Percentiles rank a stretch among this genome's conserved stretches.
Evolutionary conservation across 495 filamentous ascomycete species (phyloP).

Genomic region (Trichoderma gamsii): DNA sequence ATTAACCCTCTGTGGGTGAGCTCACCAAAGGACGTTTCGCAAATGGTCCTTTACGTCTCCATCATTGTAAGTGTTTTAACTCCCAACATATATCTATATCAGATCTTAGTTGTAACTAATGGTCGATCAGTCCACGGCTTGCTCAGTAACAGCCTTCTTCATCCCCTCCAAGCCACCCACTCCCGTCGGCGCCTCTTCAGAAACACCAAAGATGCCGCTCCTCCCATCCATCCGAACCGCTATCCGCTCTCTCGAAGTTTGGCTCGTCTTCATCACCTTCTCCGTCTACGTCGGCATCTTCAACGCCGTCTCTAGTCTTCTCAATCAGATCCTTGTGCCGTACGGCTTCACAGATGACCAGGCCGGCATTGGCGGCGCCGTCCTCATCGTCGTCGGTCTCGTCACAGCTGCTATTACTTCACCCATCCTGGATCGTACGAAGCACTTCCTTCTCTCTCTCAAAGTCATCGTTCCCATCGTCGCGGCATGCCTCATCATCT

Average conservation of each 20-base stretch:
- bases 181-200: slow-evolving; percentile 46
- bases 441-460: slow-evolving; percentile 69
- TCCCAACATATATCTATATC: background rate
- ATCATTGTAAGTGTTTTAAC: slow-evolving; percentile 58
- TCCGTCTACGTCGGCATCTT: slow-evolving; percentile 84
- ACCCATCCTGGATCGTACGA: slow-evolving; percentile 79
- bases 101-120: background rate
- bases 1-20: slow-evolving; percentile 71
- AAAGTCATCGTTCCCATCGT: slow-evolving; percentile 71
- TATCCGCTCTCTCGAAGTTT: slow-evolving; percentile 56
- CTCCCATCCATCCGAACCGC: slow-evolving; percentile 46
- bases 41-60: slow-evolving; percentile 79
- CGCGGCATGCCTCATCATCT: slow-evolving; percentile 61
- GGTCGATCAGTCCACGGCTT: slow-evolving; percentile 54
- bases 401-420: slow-evolving; percentile 65
- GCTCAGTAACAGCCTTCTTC: slow-evolving; percentile 75
- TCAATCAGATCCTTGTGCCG: slow-evolving; percentile 84
- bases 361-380: slow-evolving; percentile 80
- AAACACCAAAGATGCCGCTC: slow-evolving; percentile 45
- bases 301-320: slow-evolving; percentile 80
- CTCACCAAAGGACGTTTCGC: slow-evolving; percentile 56
- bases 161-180: slow-evolving; percentile 75
- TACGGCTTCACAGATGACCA: slow-evolving; percentile 74
- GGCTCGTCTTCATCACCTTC: slow-evolving; percentile 70
- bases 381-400: slow-evolving; percentile 87